These are phyloP conservation scores for Seiridium unicorne DNA, from an alignment of 2,329 filamentous ascomycete species.

Conservation along the genomic window DNA sequence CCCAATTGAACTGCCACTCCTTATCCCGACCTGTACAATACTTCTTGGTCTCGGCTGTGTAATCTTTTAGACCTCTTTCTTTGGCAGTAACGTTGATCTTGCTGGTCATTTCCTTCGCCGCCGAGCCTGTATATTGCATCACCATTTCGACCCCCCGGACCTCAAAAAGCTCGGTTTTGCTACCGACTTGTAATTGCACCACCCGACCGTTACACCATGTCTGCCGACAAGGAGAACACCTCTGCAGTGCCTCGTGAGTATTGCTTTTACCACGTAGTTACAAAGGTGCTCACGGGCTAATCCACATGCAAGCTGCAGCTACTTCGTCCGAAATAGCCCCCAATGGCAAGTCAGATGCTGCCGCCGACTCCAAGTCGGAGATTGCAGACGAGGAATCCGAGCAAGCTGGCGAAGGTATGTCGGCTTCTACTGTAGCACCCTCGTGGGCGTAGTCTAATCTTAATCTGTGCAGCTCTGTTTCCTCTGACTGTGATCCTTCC, in stretches of 20 bases:
- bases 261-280: neutral
- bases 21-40: constrained; percentile 27
- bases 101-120: constrained; percentile 5
- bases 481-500: constrained; percentile 77
- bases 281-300: neutral
- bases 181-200: neutral
- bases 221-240: constrained; percentile 25
- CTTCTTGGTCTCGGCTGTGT: constrained; percentile 19
- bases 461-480: constrained; percentile 42
- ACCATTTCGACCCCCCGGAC: neutral
- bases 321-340: constrained; percentile 18
- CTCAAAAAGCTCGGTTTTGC: neutral
- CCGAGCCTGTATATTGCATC: constrained; percentile 10
- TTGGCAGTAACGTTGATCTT: constrained; percentile 5
- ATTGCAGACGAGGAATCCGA: constrained; percentile 21
- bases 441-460: constrained; percentile 14
- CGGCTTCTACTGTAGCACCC: neutral
- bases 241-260: constrained; percentile 20
- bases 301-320: neutral
- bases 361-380: constrained; percentile 18
- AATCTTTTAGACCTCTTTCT: constrained; percentile 16
- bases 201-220: constrained; percentile 18
- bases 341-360: constrained; percentile 19
- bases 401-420: constrained; percentile 24
- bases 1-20: constrained; percentile 23